Evolutionary conservation across 352 stramenopile genomes (phyloP), one percentile per base, ranked within the genome.

Genomic region (Globisporangium splendens): DNA sequence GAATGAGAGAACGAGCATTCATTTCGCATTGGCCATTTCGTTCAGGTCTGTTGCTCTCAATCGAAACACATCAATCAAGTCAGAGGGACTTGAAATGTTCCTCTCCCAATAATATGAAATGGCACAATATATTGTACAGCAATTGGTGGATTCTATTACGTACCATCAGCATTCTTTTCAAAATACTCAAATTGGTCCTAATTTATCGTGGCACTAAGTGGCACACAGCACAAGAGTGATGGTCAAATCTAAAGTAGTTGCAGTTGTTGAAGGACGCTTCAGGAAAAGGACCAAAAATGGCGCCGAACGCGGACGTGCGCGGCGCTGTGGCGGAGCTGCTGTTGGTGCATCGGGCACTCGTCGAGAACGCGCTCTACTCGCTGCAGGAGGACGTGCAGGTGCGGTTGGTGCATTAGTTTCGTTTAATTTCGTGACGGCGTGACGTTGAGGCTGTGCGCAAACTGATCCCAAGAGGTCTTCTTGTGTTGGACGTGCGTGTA

Each of bases 251-350:
- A n/a, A n/a, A n/a, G n/a, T 13, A 3, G 38, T 43, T 13, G 14
- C 15, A 18, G 18, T 22, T 41, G n/a, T 44, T 22, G n/a, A 54
- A 44, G n/a, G 4, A 22, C 38, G 20, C 6, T 42, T 11, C 3
- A 10, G 14, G 13, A 12, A 39, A 38, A 22, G 24, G 17, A 46
- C 8, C 17, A n/a, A 33, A 11, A 44, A 7, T 12, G 20, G 17
- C 10, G 50, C 18, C 12, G n/a, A 15, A 42, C 33, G 38, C 61
- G 8, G 54, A 61, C 24, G 50, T 66, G 55, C 53, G 52, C 1
- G 50, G 59, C 21, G 70, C 62, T 1, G 28, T 88, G 33, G 75
- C 79, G 39, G 75, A 83, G 54, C 51, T 90, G 38, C 50, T 90
- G 54, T 62, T 80, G 46, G 62, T 42, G 5, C 72, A 87, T 28